Conservation (phyloP, 495 filamentous ascomycete genomes). For the Chaetomium cochliodes region DNA sequence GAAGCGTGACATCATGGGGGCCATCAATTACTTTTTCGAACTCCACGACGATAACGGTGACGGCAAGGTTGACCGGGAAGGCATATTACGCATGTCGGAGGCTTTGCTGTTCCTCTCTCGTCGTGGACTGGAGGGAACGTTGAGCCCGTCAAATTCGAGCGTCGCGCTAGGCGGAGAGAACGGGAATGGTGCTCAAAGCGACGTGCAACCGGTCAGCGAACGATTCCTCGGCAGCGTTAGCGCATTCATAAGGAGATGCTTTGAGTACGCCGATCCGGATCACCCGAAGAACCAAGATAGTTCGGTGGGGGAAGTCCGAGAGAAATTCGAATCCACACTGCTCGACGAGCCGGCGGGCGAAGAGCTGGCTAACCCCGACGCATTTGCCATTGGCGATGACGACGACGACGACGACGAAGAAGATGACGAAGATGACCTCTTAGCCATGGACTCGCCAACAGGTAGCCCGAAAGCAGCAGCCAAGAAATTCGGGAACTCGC, state of each 20-base stretch:
- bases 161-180: slow-evolving; percentile 39
- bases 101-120: slow-evolving; percentile 89
- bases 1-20: slow-evolving; percentile 91
- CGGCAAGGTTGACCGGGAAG: slow-evolving; percentile 93
- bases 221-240: slow-evolving; percentile 87
- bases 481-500: slow-evolving; percentile 24
- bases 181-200: slow-evolving; percentile 28
- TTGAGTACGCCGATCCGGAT: slow-evolving; percentile 97
- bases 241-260: slow-evolving; percentile 92
- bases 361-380: slow-evolving; percentile 47
- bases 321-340: slow-evolving; percentile 20
- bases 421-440: slow-evolving; percentile 67
- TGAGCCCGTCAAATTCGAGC: slow-evolving; percentile 52
- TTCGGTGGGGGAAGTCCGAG: slow-evolving; percentile 18
- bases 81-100: slow-evolving; percentile 92
- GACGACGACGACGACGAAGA: slow-evolving; percentile 60
- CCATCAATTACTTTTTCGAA: slow-evolving; percentile 95
- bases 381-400: slow-evolving; percentile 80
- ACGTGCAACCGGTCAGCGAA: slow-evolving; percentile 59
- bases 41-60: slow-evolving; percentile 91
- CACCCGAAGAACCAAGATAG: slow-evolving; percentile 58
- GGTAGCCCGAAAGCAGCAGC: slow-evolving; percentile 38
- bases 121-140: slow-evolving; percentile 72
- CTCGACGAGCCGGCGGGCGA: slow-evolving; percentile 33
- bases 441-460: slow-evolving; percentile 51